Evolutionary conservation across 768 basidiomycete species (phyloP).

Genomic region (Pholiota conissans): DNA sequence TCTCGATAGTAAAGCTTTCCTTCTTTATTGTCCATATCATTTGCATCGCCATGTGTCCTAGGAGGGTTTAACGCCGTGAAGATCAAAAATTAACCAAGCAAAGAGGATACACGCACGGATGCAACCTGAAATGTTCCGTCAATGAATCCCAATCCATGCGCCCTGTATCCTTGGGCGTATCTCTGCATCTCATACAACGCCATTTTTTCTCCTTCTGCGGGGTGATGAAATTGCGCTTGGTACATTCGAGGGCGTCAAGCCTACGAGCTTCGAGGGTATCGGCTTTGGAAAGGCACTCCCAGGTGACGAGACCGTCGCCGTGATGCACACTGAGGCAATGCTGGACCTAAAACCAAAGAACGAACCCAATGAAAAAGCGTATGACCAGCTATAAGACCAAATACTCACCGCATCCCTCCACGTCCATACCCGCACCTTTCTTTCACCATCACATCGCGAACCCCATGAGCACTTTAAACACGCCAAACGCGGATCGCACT

Average conservation of each 20-base stretch:
- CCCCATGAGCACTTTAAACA: conserved; percentile 38
- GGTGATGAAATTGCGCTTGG: conserved; percentile 8
- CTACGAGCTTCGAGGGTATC: conserved; percentile 21
- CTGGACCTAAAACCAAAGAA: conserved; percentile 24
- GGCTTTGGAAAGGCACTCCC: conserved; percentile 27
- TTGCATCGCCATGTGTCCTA: conserved; percentile 12
- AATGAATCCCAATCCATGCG: conserved; percentile 19
- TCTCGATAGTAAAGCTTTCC: conserved; percentile 11
- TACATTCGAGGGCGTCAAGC: conserved; percentile 19
- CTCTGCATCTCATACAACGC: conserved; percentile 28
- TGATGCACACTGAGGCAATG: conserved; percentile 31
- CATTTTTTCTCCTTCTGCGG: conserved; percentile 16
- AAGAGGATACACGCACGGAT: conserved; percentile 5
- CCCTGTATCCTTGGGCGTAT: conserved; percentile 20
- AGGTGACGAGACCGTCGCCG: conserved; percentile 24
- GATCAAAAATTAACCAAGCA: background rate
- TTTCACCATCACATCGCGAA: conserved; percentile 30
- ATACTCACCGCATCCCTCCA: conserved; percentile 35
- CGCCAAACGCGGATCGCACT: conserved; percentile 29
- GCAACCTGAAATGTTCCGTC: conserved; percentile 15
- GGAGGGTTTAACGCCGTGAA: background rate
- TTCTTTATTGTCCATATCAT: conserved; percentile 6
- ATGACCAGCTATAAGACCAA: background rate
- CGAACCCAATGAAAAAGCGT: background rate
- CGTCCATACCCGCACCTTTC: conserved; percentile 25